A percentile compares a stretch with the other conserved stretches of the same genome.
Conservation (phyloP, 805 yeast species). For the Diddensiella santjacobensis region DNA sequence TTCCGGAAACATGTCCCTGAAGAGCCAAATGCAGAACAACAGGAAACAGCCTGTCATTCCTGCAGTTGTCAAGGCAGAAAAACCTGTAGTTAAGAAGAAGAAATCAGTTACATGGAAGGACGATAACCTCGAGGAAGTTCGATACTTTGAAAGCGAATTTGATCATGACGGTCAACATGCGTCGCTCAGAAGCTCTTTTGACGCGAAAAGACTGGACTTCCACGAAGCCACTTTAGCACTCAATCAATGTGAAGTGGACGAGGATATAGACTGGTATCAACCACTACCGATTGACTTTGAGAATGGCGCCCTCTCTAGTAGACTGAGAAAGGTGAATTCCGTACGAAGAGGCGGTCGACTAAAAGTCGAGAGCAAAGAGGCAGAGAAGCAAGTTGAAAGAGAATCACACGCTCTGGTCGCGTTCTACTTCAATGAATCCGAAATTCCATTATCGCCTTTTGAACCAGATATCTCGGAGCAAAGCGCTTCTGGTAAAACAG, state of each 20-base stretch:
- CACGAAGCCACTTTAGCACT: slow-evolving; percentile 16
- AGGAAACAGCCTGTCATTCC: not conserved
- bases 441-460: slow-evolving; percentile 14
- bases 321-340: slow-evolving; percentile 3
- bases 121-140: slow-evolving; percentile 17
- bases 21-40: slow-evolving; percentile 14
- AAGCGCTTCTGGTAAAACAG: not conserved
- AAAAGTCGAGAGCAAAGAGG: slow-evolving; percentile 13
- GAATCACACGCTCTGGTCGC: slow-evolving; percentile 19
- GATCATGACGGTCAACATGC: slow-evolving; percentile 7
- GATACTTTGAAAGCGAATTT: slow-evolving; percentile 10
- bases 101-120: slow-evolving; percentile 21
- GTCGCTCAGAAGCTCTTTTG: slow-evolving; percentile 7
- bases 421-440: slow-evolving; percentile 7
- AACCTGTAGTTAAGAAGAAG: slow-evolving; percentile 3
- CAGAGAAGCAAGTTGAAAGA: slow-evolving; percentile 14
- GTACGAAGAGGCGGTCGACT: slow-evolving; percentile 16
- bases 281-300: slow-evolving; percentile 13
- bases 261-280: slow-evolving; percentile 20
- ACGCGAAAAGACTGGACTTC: slow-evolving; percentile 18
- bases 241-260: slow-evolving; percentile 8
- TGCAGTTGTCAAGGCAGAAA: not conserved
- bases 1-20: slow-evolving; percentile 15
- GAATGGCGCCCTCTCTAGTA: not conserved
- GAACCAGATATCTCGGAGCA: slow-evolving; percentile 11